Conservation (phyloP, 2,329 filamentous ascomycete genomes). For the Aspergillus sp. region DNA sequence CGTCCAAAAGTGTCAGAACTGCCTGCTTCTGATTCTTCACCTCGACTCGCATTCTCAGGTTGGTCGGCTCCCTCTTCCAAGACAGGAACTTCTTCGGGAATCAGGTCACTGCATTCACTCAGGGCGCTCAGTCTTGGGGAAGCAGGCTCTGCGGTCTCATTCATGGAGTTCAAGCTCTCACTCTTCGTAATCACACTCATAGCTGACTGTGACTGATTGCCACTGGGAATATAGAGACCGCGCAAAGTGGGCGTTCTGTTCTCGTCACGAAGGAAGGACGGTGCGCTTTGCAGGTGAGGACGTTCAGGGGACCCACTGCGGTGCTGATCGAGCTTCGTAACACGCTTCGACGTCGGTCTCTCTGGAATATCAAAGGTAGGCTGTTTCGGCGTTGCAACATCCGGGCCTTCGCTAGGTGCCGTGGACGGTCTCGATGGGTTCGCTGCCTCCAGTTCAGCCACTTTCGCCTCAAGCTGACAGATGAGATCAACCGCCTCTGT, state of each 20-base stretch:
- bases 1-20: constrained; percentile 12
- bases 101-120: constrained; percentile 40
- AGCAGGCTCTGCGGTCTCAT: constrained; percentile 25
- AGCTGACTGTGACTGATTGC: constrained; percentile 20
- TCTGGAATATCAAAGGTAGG: constrained; percentile 30
- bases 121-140: constrained; percentile 39
- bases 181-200: constrained; percentile 27
- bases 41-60: constrained; percentile 16
- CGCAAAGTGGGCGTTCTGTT: constrained; percentile 33
- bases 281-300: constrained; percentile 26
- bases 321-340: constrained; percentile 12
- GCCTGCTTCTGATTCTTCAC: constrained; percentile 4
- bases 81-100: constrained; percentile 22
- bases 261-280: constrained; percentile 34
- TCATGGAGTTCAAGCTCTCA: constrained; percentile 31
- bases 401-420: constrained; percentile 18
- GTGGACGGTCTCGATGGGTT: constrained; percentile 19
- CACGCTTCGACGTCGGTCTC: constrained; percentile 31
- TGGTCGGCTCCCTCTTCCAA: constrained; percentile 17
- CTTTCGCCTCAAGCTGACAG: constrained; percentile 36
- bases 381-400: constrained; percentile 23
- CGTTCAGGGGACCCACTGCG: constrained; percentile 16
- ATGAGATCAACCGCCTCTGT: constrained; percentile 39
- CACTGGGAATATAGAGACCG: constrained; percentile 30
- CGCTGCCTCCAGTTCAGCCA: constrained; percentile 26